phyloP scores from a whole-genome alignment of 1,284 basidiomycete genomes.

The Ceratobasidium sp. region DNA sequence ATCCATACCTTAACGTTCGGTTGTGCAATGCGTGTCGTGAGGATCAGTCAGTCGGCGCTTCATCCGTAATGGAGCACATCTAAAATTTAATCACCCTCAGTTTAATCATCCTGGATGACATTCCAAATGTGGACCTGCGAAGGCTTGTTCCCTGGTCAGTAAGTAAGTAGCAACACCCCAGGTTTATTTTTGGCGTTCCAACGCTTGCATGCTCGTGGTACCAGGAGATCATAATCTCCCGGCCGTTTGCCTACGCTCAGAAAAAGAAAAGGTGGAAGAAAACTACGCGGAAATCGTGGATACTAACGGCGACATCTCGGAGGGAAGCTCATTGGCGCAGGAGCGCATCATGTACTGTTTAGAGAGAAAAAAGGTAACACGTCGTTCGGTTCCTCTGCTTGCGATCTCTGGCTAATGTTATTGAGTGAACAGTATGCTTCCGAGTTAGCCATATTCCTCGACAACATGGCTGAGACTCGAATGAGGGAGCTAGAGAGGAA shows the following conservation, averaged over 20 bases:
- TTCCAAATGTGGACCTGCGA: no score
- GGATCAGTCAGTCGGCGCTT: not conserved
- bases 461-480: not conserved
- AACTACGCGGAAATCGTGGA: not conserved
- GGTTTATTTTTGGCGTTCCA: no score
- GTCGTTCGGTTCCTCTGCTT: not conserved
- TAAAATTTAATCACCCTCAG: no score
- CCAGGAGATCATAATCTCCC: no score
- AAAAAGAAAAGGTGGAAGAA: not conserved
- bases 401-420: not conserved
- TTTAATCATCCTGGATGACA: no score
- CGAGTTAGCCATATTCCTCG: not conserved
- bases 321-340: not conserved
- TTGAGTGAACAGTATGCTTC: not conserved
- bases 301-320: not conserved
- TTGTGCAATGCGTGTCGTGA: constrained; percentile 13
- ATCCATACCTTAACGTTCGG: constrained; percentile 13
- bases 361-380: not conserved
- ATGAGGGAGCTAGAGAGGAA: not conserved
- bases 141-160: not conserved
- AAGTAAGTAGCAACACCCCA: no score
- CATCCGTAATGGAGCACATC: no score
- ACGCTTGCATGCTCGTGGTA: no score
- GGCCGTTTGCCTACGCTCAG: no score
- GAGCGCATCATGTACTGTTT: not conserved